Evolutionary conservation across 768 basidiomycete genomes (phyloP), one percentile per base, ranked within the genome.

Genomic region (Mycena haematopus): DNA sequence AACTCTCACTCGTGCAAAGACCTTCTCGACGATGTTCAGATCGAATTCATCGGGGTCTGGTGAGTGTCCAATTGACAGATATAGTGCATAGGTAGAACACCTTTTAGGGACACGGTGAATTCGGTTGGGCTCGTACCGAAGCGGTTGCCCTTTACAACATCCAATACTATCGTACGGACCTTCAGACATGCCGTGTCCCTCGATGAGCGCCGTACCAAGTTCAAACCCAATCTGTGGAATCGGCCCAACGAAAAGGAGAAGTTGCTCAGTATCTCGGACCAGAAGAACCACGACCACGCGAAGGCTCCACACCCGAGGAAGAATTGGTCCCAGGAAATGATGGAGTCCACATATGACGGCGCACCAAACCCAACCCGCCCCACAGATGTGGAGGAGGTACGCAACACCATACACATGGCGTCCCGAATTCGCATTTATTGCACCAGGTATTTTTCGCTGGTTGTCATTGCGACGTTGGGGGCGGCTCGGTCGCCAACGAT

Each of bases 161-260:
- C 75, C 8, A 76, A 75, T 13, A 82, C 83, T 49, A 36, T 72
- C 75, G 7, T 78, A 78, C 59, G 80, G 82, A 74, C 77, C 27
- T 82, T 85, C 68, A 77, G 86, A 4, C 86, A 87, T 25, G 84
- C 84, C 0, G 67, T 86, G 9, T 70, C 84, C 19, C 76, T 87
- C 15, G 84, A 86, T 54, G 85, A 86, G 56, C 79, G 75, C 17
- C 78, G 84, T 1, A 79, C 79, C 29, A 81, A 80, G 65, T 85
- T 85, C 68, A 79, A 81, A 57, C 77, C 80, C 2, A 80, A 79
- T 52, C 61, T 74, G 11, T 80, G 77, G 76, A 75, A 76, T 55
- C 68, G 70, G 5, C 71, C 72, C 11, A 68, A 68, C 42, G 53
- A 58, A 22, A 59, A 75, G 25, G 78, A 79, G 46, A 68, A 74